Conservation (phyloP, 345 rosid genomes). For the Tarenaya hassleriana region DNA sequence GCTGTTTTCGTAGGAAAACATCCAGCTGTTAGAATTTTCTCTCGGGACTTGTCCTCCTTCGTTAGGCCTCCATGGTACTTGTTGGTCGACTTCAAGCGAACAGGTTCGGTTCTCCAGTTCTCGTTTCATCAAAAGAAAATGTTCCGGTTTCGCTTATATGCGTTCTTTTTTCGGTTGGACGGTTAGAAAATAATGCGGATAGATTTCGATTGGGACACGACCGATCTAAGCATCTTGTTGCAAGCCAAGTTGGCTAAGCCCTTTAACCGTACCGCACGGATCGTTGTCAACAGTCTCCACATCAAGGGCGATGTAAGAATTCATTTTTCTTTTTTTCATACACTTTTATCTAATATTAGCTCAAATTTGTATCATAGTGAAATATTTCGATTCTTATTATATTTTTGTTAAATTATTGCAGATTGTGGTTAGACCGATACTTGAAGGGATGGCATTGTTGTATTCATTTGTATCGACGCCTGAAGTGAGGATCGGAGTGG, state of each 20-base stretch:
- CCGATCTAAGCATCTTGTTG: conserved; percentile 76
- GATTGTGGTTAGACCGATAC: conserved; percentile 78
- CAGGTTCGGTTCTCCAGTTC: conserved; percentile 47
- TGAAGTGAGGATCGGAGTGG: conserved; percentile 80
- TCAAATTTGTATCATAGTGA: background rate
- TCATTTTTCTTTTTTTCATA: background rate
- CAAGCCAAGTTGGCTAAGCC: conserved; percentile 85
- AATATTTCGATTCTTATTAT: background rate
- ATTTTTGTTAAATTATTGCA: conserved; percentile 38
- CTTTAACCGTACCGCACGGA: conserved; percentile 75
- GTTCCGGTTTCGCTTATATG: conserved; percentile 6
- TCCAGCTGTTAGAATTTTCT: conserved; percentile 79
- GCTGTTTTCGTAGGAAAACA: conserved; percentile 49
- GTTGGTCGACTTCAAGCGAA: conserved; percentile 76
- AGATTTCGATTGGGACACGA: conserved; percentile 84
- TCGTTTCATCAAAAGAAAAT: background rate
- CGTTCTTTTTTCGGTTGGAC: background rate
- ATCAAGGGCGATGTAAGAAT: conserved; percentile 97
- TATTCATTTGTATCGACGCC: conserved; percentile 82
- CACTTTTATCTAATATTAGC: background rate
- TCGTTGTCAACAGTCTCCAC: conserved; percentile 83
- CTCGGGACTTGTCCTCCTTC: conserved; percentile 71
- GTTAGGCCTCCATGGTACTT: conserved; percentile 73
- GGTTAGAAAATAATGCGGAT: conserved; percentile 66
- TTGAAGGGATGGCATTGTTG: conserved; percentile 76